Evolutionary conservation across 345 rosid species (phyloP), one percentile per base, ranked within the genome.

Genomic region (Ceriops tagal): DNA sequence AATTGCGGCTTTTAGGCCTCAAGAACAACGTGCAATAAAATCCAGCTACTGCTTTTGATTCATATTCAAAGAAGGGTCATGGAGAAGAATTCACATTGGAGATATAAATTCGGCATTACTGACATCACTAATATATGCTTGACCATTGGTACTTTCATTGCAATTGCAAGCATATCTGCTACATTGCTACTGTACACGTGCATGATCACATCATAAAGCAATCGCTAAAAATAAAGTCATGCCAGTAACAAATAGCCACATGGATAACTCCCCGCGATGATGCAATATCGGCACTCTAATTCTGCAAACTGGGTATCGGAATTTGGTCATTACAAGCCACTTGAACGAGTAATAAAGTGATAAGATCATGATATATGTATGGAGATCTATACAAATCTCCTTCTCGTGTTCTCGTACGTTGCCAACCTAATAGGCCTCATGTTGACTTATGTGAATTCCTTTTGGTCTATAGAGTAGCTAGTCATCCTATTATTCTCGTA

Each of bases 1-100:
- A 46, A 43, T 51, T 66, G 72, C 47, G 55, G 68, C 62, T 35
- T 43, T 69, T 57, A 27, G 19, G 15, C 20, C 68, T 66, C 67
- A 52, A 46, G 58, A 66, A 13, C 43, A 64, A 75, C 65, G 73
- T 68, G 77, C 30, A 27, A 56, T 46, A 66, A 62, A 60, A 37
- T 46, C 49, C 32, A 28, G 20, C 26, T 51, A 34, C 49, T 15
- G 28, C 34, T 60, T 34, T 31, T 32, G 27, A 24, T 20, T 60
- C 18, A 13, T 13, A 3, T 13, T 13, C 49, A 15, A 61, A 31
- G 73, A 60, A 51, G 30, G 34, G 28, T 20, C 9, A 49, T 55
- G 58, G 15, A 22, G 58, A 55, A 55, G 58, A 55, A 4, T 26
- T 21, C 28, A 55, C 15, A 2, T 55, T 13, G 28, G 37, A 34